These are phyloP conservation scores for Stenocarpella maydis DNA, from an alignment of 2,329 filamentous ascomycete genomes.

Conservation along the genomic window DNA sequence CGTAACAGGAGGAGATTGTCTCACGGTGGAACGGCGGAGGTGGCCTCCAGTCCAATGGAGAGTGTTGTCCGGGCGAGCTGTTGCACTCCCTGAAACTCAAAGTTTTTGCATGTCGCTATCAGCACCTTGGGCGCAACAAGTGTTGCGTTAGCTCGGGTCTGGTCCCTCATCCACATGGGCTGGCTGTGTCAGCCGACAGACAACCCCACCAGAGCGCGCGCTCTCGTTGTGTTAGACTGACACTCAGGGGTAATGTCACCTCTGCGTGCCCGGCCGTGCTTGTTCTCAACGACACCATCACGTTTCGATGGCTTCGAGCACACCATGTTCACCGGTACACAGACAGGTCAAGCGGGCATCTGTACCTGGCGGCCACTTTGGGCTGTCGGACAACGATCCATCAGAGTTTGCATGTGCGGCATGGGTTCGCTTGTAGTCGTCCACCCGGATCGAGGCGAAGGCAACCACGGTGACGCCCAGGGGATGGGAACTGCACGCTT, in stretches of 20 bases:
- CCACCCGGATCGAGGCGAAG: not conserved
- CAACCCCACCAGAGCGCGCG: not conserved
- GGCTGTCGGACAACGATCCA: not conserved
- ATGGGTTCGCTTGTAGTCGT: not conserved
- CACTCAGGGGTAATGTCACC: not conserved
- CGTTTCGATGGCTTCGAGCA: too few species aligned
- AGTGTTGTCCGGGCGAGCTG: not conserved
- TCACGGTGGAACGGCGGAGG: slow-evolving; percentile 11
- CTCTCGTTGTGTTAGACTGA: not conserved
- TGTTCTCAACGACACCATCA: not conserved
- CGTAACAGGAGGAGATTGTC: not conserved
- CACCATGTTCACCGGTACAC: not conserved
- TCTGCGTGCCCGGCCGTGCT: not conserved
- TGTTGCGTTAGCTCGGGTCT: not conserved
- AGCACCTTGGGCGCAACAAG: not conserved
- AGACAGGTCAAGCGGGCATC: too few species aligned
- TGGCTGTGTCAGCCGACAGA: not conserved
- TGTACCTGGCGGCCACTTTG: not conserved
- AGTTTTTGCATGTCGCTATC: not conserved
- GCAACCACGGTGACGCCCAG: not conserved
- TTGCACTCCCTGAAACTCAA: not conserved
- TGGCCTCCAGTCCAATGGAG: not conserved
- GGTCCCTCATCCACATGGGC: slow-evolving; percentile 11
- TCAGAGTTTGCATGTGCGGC: not conserved
- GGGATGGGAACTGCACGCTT: too few species aligned